Conservation (phyloP, 495 filamentous ascomycete genomes). For the Aspergillus taichungensis region DNA sequence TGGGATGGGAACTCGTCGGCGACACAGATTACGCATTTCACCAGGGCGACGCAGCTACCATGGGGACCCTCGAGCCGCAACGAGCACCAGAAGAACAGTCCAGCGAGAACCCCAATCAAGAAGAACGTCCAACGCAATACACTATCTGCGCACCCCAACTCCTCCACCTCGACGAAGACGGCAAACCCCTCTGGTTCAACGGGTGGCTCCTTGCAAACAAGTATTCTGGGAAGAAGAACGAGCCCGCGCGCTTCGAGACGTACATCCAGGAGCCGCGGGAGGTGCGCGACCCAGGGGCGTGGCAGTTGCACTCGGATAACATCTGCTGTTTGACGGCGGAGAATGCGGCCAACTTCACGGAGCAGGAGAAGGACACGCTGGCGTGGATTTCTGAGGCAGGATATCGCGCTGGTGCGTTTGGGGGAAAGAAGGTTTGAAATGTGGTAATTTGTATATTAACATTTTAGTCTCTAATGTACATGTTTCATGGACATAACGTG, state of each 20-base stretch:
- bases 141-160: conserved; percentile 21
- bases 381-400: conserved; percentile 3
- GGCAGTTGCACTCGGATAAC: conserved; percentile 6
- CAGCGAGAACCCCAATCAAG: not conserved
- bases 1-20: conserved; percentile 18
- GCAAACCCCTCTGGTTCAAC: conserved; percentile 25
- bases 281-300: not conserved
- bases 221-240: conserved; percentile 4
- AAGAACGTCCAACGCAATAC: not conserved
- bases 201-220: conserved; percentile 21
- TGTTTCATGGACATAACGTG: too few relatives aligned
- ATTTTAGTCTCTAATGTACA: too few relatives aligned
- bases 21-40: conserved; percentile 18
- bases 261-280: conserved; percentile 8
- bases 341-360: not conserved
- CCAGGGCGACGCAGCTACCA: conserved; percentile 11
- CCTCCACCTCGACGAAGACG: conserved; percentile 15
- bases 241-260: conserved; percentile 6
- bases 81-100: not conserved
- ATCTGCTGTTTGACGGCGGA: conserved; percentile 10
- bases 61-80: conserved; percentile 6
- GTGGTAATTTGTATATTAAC: too few relatives aligned
- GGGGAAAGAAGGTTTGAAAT: not conserved
- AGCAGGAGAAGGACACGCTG: conserved; percentile 1
- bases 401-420: not conserved